A percentile compares a stretch with the other conserved stretches of the same genome.
These are phyloP conservation scores for Wallacemonas sp. DNA, from an alignment of 208 protist genomes.

Conservation along the genomic window DNA sequence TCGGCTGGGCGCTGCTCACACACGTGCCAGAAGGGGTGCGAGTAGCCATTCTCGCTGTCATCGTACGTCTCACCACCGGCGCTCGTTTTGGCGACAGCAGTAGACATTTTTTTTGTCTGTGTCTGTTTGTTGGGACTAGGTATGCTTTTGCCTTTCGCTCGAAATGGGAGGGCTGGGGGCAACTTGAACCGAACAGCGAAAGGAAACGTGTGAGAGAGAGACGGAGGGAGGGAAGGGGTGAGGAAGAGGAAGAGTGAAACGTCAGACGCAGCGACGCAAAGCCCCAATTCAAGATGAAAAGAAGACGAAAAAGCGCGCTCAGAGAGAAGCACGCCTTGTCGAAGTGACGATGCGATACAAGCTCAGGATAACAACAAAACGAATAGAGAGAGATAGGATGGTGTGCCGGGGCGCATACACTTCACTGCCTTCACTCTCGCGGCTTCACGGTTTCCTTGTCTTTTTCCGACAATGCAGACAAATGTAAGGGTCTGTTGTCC, in stretches of 20 bases:
- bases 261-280: not conserved
- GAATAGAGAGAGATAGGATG: too few relatives aligned
- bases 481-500: too few relatives aligned
- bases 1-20: constrained; percentile 72
- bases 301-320: constrained; percentile 11
- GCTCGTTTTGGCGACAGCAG: constrained; percentile 1
- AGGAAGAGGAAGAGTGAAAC: constrained; percentile 9
- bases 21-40: constrained; percentile 80
- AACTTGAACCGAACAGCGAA: not conserved
- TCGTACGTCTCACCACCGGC: not conserved
- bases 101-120: constrained; percentile 18
- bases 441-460: too few relatives aligned
- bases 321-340: not conserved
- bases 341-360: too few relatives aligned
- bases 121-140: constrained; percentile 6
- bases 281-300: constrained; percentile 11
- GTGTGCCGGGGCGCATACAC: too few relatives aligned
- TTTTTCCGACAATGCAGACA: too few relatives aligned
- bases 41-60: constrained; percentile 23
- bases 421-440: too few relatives aligned
- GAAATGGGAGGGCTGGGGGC: too few relatives aligned
- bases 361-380: too few relatives aligned
- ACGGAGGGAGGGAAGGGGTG: not conserved
- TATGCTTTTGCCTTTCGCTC: too few relatives aligned
- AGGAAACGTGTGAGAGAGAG: not conserved